Base-by-base conservation (phyloP, 257 asterid genomes). In the Plectranthus barbatus region DNA sequence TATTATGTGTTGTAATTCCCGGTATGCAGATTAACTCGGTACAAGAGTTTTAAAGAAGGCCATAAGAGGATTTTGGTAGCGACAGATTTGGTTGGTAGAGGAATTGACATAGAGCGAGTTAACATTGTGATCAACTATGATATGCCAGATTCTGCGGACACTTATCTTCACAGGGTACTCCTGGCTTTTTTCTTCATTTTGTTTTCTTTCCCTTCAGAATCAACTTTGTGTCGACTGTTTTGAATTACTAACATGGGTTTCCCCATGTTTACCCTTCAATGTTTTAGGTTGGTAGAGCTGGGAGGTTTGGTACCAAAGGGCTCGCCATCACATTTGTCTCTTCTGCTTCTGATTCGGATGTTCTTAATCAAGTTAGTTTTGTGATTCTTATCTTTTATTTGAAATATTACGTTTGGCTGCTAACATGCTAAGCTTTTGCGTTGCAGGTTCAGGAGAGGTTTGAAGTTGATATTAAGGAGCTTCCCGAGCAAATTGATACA, bases 91-190 rank as follows among this genome's bases (percentile, higher is more conserved):
- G 97, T 90, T 31, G 97, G 97, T 18, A 72, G 97, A 76, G 97
- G 97, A 60, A 90, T 87, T 36, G 97, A 90, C 71, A 90, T 90
- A 40, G 97, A 90, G 72, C 79, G 97, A 39, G 97, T 90, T 11
- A 90, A 90, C 86, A 90, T 90, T 58, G 97, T 90, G 55, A 83
- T 90, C 15, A 90, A 90, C 78, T 90, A 90, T 73, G 97, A 90
- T 76, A 90, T 90, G 97, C 97, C 97, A 2, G 95, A 90, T 66
- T 90, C 97, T 39, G 95, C 97, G 0, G 97, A 85, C 76, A 90
- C 95, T 34, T 87, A 90, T 61, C 83, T 90, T 64, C 97, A 90
- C 76, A 83, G 97, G 95, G 96, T 90, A 67, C 19, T 57, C 19
- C 7, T 2, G 42, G 31, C 21, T 60, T 23, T 12, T 24, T 36